A percentile compares a stretch with the other conserved stretches of the same genome.
Evolutionary conservation across 768 basidiomycete species (phyloP).

Genomic region (Kwoniella sp.): DNA sequence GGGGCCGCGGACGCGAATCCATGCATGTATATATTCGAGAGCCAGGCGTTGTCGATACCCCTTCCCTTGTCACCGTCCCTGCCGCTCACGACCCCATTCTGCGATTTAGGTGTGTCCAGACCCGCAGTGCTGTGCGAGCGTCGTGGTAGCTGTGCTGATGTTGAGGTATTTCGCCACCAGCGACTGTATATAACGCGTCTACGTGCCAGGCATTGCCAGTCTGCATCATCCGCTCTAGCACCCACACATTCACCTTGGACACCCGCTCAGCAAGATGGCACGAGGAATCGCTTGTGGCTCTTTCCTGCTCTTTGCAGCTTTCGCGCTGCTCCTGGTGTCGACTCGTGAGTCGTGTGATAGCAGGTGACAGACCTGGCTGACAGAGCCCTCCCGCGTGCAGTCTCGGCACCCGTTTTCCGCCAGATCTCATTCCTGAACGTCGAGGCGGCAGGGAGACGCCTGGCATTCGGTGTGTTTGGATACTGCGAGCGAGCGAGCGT

Average conservation of each 20-base stretch:
- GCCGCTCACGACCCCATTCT: too few species aligned
- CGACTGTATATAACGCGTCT: too few species aligned
- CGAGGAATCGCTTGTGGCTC: slow-evolving; percentile 25
- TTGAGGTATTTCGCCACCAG: too few species aligned
- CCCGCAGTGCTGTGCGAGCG: too few species aligned
- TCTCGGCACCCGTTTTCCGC: slow-evolving; percentile 32
- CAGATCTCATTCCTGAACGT: slow-evolving; percentile 36
- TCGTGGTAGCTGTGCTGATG: too few species aligned
- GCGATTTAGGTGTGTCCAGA: too few species aligned
- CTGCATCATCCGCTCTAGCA: neutral
- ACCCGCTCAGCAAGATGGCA: slow-evolving; percentile 26
- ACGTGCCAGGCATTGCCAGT: too few species aligned
- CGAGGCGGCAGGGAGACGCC: neutral
- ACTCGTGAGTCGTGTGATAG: slow-evolving; percentile 32
- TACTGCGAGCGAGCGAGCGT: slow-evolving; percentile 28
- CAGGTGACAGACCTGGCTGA: neutral
- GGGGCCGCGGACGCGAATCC: too few species aligned
- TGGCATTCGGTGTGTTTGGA: slow-evolving; percentile 38
- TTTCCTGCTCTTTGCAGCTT: slow-evolving; percentile 39
- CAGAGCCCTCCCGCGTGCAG: neutral
- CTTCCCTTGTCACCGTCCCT: too few species aligned
- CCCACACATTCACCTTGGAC: too few species aligned
- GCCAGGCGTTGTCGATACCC: too few species aligned
- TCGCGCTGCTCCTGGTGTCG: slow-evolving; percentile 29
- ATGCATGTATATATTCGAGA: too few species aligned